A percentile compares a stretch with the other conserved stretches of the same genome.
Conservation (phyloP, 2,329 filamentous ascomycete species). For the Scedosporium apiospermum region DNA sequence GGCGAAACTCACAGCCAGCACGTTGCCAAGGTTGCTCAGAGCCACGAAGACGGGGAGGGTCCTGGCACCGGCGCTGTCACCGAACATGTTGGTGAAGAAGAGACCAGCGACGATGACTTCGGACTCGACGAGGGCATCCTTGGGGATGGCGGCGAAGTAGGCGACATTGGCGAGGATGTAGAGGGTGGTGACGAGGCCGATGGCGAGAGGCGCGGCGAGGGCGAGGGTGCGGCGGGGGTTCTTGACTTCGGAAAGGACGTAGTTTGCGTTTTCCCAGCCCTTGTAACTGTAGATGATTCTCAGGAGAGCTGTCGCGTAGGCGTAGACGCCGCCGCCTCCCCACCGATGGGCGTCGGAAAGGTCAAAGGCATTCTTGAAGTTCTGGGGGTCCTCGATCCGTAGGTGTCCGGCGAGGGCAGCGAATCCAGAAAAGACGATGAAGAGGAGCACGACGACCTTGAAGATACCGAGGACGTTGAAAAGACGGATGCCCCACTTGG, state of each 20-base stretch:
- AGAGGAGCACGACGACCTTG: constrained; percentile 49
- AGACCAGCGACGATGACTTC: constrained; percentile 51
- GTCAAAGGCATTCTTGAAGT: constrained; percentile 47
- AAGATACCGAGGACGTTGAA: constrained; percentile 51
- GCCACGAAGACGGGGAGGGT: constrained; percentile 48
- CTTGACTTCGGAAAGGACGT: constrained; percentile 49
- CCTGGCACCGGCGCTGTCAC: constrained; percentile 38
- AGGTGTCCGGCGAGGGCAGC: constrained; percentile 43
- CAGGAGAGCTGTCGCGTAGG: constrained; percentile 48
- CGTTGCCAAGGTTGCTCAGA: constrained; percentile 52
- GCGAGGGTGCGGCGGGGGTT: constrained; percentile 43
- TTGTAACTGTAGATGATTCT: constrained; percentile 53
- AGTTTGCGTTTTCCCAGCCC: constrained; percentile 56
- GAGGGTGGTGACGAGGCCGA: constrained; percentile 48
- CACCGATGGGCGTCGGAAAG: constrained; percentile 33
- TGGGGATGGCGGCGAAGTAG: constrained; percentile 55
- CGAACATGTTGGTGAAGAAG: constrained; percentile 55
- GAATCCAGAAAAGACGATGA: constrained; percentile 53
- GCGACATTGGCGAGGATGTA: constrained; percentile 57
- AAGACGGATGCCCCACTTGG: constrained; percentile 49
- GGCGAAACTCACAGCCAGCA: constrained; percentile 50
- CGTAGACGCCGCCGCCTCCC: constrained; percentile 37
- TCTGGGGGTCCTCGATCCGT: constrained; percentile 38
- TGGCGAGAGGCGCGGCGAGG: constrained; percentile 47
- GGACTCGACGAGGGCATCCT: constrained; percentile 44